Base-by-base conservation (phyloP, 163 green algal species). In the Scenedesmus sp. region DNA sequence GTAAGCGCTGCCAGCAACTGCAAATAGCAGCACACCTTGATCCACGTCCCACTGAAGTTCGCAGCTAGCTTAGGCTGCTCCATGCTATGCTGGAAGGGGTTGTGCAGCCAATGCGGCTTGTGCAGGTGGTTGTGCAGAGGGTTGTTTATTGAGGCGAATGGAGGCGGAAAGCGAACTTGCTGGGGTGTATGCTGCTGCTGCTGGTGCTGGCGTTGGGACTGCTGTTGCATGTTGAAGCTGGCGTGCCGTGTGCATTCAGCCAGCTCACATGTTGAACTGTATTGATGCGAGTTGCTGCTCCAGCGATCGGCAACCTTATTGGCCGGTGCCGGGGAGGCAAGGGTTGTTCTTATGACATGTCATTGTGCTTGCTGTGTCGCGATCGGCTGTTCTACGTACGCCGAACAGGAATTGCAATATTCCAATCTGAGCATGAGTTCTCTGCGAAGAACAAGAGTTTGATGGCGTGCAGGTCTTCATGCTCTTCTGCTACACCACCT, bases 21-120 rank as follows among this genome's bases (percentile, higher is more conserved):
- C 55, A 87, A 4, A 52, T 20, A 3, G 0, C 60, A 55, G 12
- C 70, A 3, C 46, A 91, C 87, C 73, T 91, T 91, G 54, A 91
- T 34, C 87, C 87, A 91, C 0, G 87, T 91, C 0, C 87, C 87
- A 34, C 56, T 55, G 76, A 91, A 91, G 73, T 91, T 86, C 23
- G 16, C 55, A 46, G 70, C 16, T 20, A 91, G 87, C 73, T 85
- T 91, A 54, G 55, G 52, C 34, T 67, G 81, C 34, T 60, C 46
- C 46, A 18, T 70, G 81, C 18, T 52, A 23, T 79, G 70, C 23
- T 79, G 23, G 70, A 79, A 52, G 5, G 70, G 70, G 70, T 79
- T 79, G 70, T 79, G 70, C 26, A 52, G 23, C 57, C 57, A 46
- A 34, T 60, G 23, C 23, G 73, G 84, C 60, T 62, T 81, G 62